Evolutionary conservation across 2,329 filamentous ascomycete species (phyloP), one percentile per base, ranked within the genome.

Genomic region (Trichoderma sp.): DNA sequence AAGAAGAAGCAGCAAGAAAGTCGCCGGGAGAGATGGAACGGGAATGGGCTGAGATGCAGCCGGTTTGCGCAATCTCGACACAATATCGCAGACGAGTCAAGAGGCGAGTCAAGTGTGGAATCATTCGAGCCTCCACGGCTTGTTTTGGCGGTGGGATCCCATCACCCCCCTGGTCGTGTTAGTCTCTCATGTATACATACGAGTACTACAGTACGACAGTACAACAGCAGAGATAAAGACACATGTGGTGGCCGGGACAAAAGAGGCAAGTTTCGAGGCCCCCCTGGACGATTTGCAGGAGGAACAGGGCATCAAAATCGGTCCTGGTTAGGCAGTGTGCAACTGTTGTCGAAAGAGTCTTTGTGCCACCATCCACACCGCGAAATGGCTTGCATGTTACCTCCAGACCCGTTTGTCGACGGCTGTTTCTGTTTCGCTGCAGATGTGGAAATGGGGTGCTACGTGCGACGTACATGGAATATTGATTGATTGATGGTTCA

Each of bases 71-170:
- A n/a, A 32, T 17, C 4, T 4, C 10, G 29, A 32, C 37, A 29
- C 10, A 13, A 17, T 25, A 25, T 6, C 34, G n/a, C 52, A 22
- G 13, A 15, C 32, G 45, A 53, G 59, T 37, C 45, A 37, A 32
- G 35, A 39, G 17, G 53, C 37, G 25, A 15, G 39, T 34, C 17
- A 27, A 19, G 25, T 45, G 50, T 56, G 61, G 61, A 57, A 45
- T 45, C 25, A 35, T 56, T 63, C 37, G 61, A 65, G 52, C 39
- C 61, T 17, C 60, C 50, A 56, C 61, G 61, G 52, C 32, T 45
- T 29, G 61, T 64, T 64, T 56, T 56, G 61, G 50, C 61, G 61
- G 35, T 64, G 61, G 50, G 27, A 56, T 56, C 50, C 50, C n/a
- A n/a, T n/a, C n/a, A n/a, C n/a, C 37, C 29, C 39, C 61, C 61